Evolutionary conservation across 441 rosid genomes (phyloP), one percentile per base, ranked within the genome.

Genomic region (Gossypium lobatum): DNA sequence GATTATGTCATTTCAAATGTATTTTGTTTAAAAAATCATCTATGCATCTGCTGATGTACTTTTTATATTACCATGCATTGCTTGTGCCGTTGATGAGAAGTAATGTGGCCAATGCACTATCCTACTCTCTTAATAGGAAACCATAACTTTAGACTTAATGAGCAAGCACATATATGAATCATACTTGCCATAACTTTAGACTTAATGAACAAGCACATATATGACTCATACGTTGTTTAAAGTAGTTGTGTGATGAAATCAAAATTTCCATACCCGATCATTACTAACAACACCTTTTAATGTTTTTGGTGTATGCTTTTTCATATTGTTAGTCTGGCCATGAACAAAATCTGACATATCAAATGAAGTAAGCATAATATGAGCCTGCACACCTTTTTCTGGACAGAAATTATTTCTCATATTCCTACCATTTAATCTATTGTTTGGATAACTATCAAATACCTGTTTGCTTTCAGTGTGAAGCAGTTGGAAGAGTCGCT

Each of bases 401-500:
- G 78, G 9, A 67, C 58, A 11, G 28, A 13, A 20, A 18, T 18
- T 11, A 18, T 46, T 21, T 16, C 1, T 16, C 10, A 45, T 23
- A 2, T 17, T 26, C 17, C 3, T 63, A 1, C 20, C 37, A 55
- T 73, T 62, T 20, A 52, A 18, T 16, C 1, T 3, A 9, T 31
- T 18, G 20, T 14, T 31, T 52, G 20, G 70, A 18, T 52, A 73
- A 28, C 45, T 3, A 28, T 61, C 9, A 11, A 18, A 63, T 37
- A 20, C 64, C 31, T 20, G 23, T 78, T 48, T 77, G 69, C 75
- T 72, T 79, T 65, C 83, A 91, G 97, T 93, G 97, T 77, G 97
- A 93, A 78, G 78, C 79, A 57, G 97, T 90, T 54, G 94, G 95
- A 31, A 85, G 70, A 85, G 95, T 91, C 72, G 97, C 91, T 28